Evolutionary conservation across 495 filamentous ascomycete species (phyloP).

Genomic region (Podospora sp.): DNA sequence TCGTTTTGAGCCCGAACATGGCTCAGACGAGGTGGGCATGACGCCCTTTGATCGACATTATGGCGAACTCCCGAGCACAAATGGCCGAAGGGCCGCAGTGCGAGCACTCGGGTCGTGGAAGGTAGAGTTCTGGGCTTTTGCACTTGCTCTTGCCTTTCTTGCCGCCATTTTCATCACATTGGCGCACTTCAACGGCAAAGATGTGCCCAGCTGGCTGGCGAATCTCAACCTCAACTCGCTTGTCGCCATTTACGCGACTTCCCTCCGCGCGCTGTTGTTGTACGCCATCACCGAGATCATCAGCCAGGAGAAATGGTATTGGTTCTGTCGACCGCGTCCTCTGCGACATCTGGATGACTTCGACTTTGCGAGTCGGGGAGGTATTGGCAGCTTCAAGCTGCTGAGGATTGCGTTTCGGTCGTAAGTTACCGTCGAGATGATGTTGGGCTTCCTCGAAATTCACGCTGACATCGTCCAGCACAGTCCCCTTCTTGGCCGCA

Average conservation of each 20-base stretch:
- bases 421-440: background rate
- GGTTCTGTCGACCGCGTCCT: constrained; percentile 8
- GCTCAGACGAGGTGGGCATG: no score
- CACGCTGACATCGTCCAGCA: background rate
- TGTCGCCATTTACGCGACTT: constrained; percentile 10
- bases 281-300: constrained; percentile 10
- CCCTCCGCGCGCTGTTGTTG: background rate
- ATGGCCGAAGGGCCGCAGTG: no score
- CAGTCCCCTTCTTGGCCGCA: constrained; percentile 5
- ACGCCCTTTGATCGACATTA: no score
- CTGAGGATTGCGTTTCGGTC: background rate
- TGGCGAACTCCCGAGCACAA: no score
- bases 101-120: constrained; percentile 4
- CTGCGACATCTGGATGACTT: constrained; percentile 9
- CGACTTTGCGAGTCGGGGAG: constrained; percentile 14
- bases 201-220: constrained; percentile 14
- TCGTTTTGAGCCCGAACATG: no score
- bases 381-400: constrained; percentile 4
- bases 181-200: constrained; percentile 3
- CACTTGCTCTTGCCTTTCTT: constrained; percentile 3
- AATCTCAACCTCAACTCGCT: constrained; percentile 14
- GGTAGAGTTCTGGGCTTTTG: constrained; percentile 1
- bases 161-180: constrained; percentile 13
- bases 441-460: no score
- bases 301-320: constrained; percentile 21